Base-by-base conservation (phyloP, 208 protist species). In the Herpetomonas samuelpessoai region DNA sequence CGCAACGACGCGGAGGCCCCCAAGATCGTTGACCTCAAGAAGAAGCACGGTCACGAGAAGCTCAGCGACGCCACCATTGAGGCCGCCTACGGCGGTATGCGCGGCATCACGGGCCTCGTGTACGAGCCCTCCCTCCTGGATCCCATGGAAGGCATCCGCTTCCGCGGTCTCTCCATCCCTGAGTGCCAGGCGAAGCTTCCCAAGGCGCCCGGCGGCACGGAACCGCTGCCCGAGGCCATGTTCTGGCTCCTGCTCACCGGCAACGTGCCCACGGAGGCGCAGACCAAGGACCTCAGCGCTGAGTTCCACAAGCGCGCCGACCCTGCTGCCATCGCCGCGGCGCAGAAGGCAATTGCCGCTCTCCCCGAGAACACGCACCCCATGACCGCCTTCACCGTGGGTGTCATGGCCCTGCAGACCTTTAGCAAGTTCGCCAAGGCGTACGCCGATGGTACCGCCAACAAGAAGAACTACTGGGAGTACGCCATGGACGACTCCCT, bases 161-260 rank as follows among this genome's bases (percentile, higher is more conserved):
- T 98, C 84, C 92, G 97, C 62, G 96, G 96, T 55, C 81, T 84
- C 31, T 93, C 95, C 31, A 98, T 99, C 62, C 87, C 96, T 19
- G 92, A 99, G 80, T 96, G 91, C 71, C 83, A 82, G 57, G 94
- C 96, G 81, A 51, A 84, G 59, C 65, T 92, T 57, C 93, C 98
- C 16, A 97, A 96, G 65, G 96, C 88, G 12, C 30, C 59, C 52
- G 84, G 79, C 30, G 90, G 90, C 46, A 47, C 62, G 27, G 90
- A 98, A 79, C 96, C 97, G 57, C 73, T 98, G 19, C 95, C 97
- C 29, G 97, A 99, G 86, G 94, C 75, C 55, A 83, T 98, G 62
- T 76, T 98, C 16, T 99, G 97, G 97, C 88, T 99, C 21, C 87
- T 99, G 30, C 57, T 99, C 29, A 99, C 97, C 28, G 97, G 97